Percentiles rank a stretch among this genome's conserved stretches.
Evolutionary conservation across 352 stramenopile genomes (phyloP).

Genomic region (Phytophthora sansomeana): DNA sequence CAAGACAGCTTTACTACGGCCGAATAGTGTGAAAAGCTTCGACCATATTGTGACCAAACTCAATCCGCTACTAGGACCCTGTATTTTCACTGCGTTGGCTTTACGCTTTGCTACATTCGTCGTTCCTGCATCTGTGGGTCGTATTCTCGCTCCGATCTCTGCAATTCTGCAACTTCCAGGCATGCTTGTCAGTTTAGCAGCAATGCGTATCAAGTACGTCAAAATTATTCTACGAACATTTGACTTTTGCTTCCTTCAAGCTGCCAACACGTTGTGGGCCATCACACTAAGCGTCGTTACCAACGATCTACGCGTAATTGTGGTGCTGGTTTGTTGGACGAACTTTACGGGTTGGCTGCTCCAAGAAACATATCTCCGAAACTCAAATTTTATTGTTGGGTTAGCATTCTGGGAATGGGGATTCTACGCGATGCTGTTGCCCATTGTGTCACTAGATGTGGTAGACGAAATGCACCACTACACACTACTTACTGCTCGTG

Average conservation of each 20-base stretch:
- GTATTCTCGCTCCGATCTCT: conserved; percentile 11
- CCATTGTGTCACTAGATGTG: conserved; percentile 8
- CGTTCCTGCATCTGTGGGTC: background rate
- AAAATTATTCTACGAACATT: conserved; percentile 22
- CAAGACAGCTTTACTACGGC: conserved; percentile 9
- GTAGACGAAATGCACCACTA: conserved; percentile 8
- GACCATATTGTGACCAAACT: background rate
- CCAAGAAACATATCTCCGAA: conserved; percentile 18
- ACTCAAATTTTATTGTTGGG: conserved; percentile 6
- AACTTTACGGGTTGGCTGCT: conserved; percentile 7
- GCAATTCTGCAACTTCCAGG: conserved; percentile 6
- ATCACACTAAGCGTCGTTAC: conserved; percentile 4
- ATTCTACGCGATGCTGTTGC: conserved; percentile 10
- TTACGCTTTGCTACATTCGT: conserved; percentile 11
- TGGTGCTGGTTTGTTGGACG: background rate
- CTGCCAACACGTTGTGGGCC: conserved; percentile 13
- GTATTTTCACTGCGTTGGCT: background rate
- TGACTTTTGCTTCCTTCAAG: conserved; percentile 21
- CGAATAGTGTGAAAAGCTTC: background rate
- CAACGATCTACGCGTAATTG: background rate
- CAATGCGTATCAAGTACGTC: conserved; percentile 8
- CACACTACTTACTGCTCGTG: background rate
- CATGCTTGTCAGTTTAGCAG: background rate
- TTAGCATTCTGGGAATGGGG: conserved; percentile 6
- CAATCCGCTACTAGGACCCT: background rate